Evolutionary conservation across 108 stramenopile species (phyloP), one percentile per base, ranked within the genome.

Genomic region (Cyclostephanos invisitatus): DNA sequence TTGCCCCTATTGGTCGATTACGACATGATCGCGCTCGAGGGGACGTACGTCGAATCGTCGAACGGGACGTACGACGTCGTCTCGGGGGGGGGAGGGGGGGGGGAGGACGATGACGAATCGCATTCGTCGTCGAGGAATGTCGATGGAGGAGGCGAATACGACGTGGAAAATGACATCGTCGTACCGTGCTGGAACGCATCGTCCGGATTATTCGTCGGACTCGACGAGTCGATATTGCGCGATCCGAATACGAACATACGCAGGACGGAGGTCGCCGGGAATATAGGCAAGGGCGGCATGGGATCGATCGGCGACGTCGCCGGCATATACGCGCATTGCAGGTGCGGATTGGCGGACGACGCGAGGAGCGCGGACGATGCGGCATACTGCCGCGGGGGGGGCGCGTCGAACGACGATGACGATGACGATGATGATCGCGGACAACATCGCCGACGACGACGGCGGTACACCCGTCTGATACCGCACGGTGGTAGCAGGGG

Each of bases 381-480:
- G n/a, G n/a, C n/a, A n/a, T n/a, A n/a, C n/a, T n/a, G n/a, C n/a
- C n/a, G n/a, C n/a, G n/a, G n/a, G n/a, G n/a, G n/a, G n/a, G n/a
- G n/a, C n/a, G n/a, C n/a, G n/a, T n/a, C n/a, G n/a, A n/a, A n/a
- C n/a, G n/a, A n/a, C n/a, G n/a, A n/a, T n/a, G n/a, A n/a, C n/a
- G n/a, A n/a, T n/a, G n/a, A n/a, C n/a, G n/a, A n/a, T n/a, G n/a
- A n/a, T n/a, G n/a, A n/a, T n/a, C n/a, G n/a, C n/a, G n/a, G n/a
- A n/a, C n/a, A n/a, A n/a, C n/a, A n/a, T n/a, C n/a, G n/a, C n/a
- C n/a, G n/a, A n/a, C n/a, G n/a, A n/a, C n/a, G n/a, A n/a, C n/a
- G 49, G 8, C 44, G n/a, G 55, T 73, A 27, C 32, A 79, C 78
- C 4, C 47, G 62, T 68, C 67, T 79, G 17, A 63, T 79, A 55